Evolutionary conservation across 2,329 filamentous ascomycete species (phyloP).

Genomic region (Aspergillus sp.): DNA sequence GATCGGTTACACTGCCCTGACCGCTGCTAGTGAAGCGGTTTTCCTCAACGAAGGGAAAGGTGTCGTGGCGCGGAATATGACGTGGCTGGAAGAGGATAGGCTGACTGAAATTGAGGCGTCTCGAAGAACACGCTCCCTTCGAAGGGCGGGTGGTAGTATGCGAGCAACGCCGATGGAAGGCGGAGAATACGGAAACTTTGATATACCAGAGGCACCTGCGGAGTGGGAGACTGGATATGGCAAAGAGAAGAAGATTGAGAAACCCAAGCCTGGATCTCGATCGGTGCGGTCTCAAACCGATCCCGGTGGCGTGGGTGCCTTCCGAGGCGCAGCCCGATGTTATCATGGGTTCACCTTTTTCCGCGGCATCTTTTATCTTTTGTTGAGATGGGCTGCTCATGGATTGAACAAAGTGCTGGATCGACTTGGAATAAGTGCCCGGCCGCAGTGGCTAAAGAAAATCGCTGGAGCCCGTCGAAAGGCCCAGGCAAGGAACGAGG

Average conservation of each 20-base stretch:
- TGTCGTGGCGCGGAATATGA: constrained; percentile 68
- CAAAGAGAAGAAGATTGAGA: constrained; percentile 42
- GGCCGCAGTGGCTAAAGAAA: constrained; percentile 59
- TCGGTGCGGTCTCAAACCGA: constrained; percentile 31
- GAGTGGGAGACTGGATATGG: constrained; percentile 44
- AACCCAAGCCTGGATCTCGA: constrained; percentile 28
- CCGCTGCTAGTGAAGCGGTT: constrained; percentile 90
- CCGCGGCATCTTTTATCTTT: constrained; percentile 64
- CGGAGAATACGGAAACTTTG: constrained; percentile 30
- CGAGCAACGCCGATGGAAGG: constrained; percentile 23
- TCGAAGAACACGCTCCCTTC: constrained; percentile 23
- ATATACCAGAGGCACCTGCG: constrained; percentile 23
- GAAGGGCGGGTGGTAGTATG: constrained; percentile 10
- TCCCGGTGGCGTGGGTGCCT: constrained; percentile 67
- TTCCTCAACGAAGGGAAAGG: constrained; percentile 85
- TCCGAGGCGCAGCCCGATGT: constrained; percentile 72
- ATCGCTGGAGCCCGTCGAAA: constrained; percentile 26
- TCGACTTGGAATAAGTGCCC: constrained; percentile 55
- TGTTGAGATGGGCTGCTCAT: constrained; percentile 56
- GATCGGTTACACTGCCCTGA: constrained; percentile 81
- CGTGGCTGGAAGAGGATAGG: constrained; percentile 89
- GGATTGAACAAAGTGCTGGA: constrained; percentile 52
- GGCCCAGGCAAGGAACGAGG: constrained; percentile 7
- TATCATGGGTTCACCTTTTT: constrained; percentile 71
- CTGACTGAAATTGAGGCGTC: constrained; percentile 66